Base-by-base conservation (phyloP, 2,329 filamentous ascomycete genomes). In the Zarea fungicola region DNA sequence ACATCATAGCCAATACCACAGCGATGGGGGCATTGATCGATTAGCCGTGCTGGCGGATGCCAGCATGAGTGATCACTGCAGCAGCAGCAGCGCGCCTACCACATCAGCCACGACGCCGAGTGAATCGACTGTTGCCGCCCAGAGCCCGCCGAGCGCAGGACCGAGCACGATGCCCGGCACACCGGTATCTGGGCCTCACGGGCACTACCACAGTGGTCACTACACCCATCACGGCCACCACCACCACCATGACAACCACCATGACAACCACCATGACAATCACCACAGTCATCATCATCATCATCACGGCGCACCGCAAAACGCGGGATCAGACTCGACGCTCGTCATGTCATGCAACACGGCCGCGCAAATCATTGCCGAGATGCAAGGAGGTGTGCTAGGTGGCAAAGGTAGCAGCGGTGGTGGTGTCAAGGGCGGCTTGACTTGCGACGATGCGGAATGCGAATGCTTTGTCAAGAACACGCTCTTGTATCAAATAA, bases 21-120 rank as follows among this genome's bases (percentile, higher is more conserved):
- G 29, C 39, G 39, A 37, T 28, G 10, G 13, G 11, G 46, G 49
- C 34, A 54, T 55, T n/a, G 65, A 69, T 42, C 67, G 63, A 44
- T 52, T 70, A 21, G 63, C 67, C n/a, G 65, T 70, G 6, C 58
- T 70, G 39, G 67, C 67, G 10, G 64, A 61, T 26, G 66, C 67
- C 11, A 70, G 66, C 37, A 57, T 62, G 57, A 61, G 32, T 58
- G 65, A 53, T 56, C 40, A 61, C 1, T 55, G 58, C 37, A 57
- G 58, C 31, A 49, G 55, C 3, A 31, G 42, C 31, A 41, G 34
- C 29, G 26, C 14, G 19, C 23, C 45, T 22, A 29, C 49, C 5
- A 43, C 46, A 5, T 35, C 42, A 7, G 36, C 18, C 19, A 46
- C 49, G 10, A 42, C 47, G 6, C 44, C 44, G 19, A 43, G 34